Base-by-base conservation (phyloP, 2,329 filamentous ascomycete species). In the Colletotrichum tabaci region DNA sequence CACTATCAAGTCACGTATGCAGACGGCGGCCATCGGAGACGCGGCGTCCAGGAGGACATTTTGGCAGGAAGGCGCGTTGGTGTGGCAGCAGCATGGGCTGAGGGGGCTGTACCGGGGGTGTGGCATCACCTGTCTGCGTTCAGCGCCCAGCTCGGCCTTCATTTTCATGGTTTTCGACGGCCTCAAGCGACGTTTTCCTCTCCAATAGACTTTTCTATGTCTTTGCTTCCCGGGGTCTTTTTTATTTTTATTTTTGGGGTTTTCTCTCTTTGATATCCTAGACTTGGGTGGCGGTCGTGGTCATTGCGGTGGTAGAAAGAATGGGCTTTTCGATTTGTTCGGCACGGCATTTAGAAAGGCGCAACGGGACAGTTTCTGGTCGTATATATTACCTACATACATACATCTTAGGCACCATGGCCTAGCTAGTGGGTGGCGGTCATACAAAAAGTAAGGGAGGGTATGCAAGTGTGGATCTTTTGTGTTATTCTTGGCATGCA, bases 141-240 rank as follows among this genome's bases (percentile, higher is more conserved):
- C 95, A 46, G 95, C 95, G 42, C 96, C 96, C 3, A 98, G 95
- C 81, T 98, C 95, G n/a, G 96, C 96, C 9, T 95, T 98, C 79
- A 99, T 99, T 72, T 99, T 99, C 79, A 95, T 96, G 73, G 91
- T 98, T 73, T 98, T 95, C 80, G 96, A 98, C 82, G 93, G 91
- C 16, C 82, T 99, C 81, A 95, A 95, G 84, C 87, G 86, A 74
- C 85, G 90, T 75, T 87, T 96, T 77, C 86, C 88, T 44, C 76
- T 89, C 75, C 81, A 83, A 69, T 83, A 75, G 73, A 71, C 2
- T 21, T 61, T 12, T 9, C 30, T 35, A 2, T 35, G 30, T 35
- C 15, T 63, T 69, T 63, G 10, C 26, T 70, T 72, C 49, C 12
- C n/a, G 18, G 63, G 30, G 30, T 9, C 7, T 35, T 35, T 9